These are phyloP conservation scores for Podospora pseudopauciseta DNA, from an alignment of 495 filamentous ascomycete genomes.

Conservation along the genomic window DNA sequence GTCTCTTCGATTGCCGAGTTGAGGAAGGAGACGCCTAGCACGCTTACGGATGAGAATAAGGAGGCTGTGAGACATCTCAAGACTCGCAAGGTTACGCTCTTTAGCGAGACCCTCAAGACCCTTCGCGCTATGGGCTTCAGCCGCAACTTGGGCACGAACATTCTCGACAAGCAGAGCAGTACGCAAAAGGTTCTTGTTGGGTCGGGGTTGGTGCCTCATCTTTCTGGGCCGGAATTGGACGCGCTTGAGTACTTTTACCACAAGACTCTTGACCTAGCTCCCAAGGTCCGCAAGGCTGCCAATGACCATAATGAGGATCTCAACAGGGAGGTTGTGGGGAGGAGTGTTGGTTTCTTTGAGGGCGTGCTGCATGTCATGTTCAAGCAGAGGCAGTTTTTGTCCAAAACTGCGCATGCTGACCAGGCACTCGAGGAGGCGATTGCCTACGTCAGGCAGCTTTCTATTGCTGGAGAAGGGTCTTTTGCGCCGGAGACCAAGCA, in stretches of 20 bases:
- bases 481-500: conserved; percentile 20
- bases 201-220: conserved; percentile 26
- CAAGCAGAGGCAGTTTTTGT: conserved; percentile 56
- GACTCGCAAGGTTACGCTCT: conserved; percentile 82
- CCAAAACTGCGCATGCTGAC: conserved; percentile 33
- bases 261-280: conserved; percentile 66
- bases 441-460: conserved; percentile 26
- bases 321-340: conserved; percentile 66
- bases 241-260: conserved; percentile 72
- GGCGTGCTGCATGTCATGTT: conserved; percentile 67
- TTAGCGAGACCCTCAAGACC: conserved; percentile 77
- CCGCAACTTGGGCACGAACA: conserved; percentile 65
- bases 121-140: conserved; percentile 86
- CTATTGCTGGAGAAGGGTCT: conserved; percentile 15
- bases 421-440: conserved; percentile 21
- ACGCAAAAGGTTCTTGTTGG: conserved; percentile 59
- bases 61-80: conserved; percentile 80
- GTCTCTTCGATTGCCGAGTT: conserved; percentile 65
- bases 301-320: conserved; percentile 79
- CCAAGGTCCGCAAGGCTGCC: conserved; percentile 59
- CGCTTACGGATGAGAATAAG: conserved; percentile 78
- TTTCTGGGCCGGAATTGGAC: conserved; percentile 21
- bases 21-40: conserved; percentile 72
- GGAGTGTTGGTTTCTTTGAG: conserved; percentile 79
- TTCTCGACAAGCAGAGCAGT: conserved; percentile 67